Evolutionary conservation across 345 rosid species (phyloP).

Genomic region (Hibiscus mutabilis): DNA sequence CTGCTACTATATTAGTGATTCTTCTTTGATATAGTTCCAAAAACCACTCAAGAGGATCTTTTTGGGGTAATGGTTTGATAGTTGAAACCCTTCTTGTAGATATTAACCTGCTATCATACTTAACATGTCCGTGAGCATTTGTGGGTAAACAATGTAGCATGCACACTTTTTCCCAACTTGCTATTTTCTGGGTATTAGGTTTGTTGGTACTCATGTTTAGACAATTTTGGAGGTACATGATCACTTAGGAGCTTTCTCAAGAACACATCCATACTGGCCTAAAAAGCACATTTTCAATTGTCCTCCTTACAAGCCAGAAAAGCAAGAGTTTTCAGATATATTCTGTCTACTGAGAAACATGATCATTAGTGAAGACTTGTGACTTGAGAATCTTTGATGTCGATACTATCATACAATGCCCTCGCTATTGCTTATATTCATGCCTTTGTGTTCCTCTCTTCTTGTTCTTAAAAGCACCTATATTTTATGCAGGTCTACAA

Average conservation of each 20-base stretch:
- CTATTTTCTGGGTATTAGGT: not conserved
- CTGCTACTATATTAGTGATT: not conserved
- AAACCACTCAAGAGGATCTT: not conserved
- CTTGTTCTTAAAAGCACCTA: not conserved
- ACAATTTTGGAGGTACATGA: not conserved
- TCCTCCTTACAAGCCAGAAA: not conserved
- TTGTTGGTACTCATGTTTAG: constrained; percentile 3
- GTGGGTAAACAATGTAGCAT: not conserved
- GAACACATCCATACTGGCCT: not conserved
- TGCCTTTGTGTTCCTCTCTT: not conserved
- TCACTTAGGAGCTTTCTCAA: not conserved
- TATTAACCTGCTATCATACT: not conserved
- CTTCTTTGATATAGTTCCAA: not conserved
- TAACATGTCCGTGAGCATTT: not conserved
- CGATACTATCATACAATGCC: not conserved
- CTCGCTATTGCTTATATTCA: not conserved
- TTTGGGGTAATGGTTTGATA: not conserved
- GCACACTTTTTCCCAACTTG: not conserved
- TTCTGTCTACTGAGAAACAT: not conserved
- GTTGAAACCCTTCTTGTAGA: not conserved
- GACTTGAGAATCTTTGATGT: not conserved
- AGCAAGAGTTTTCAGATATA: not conserved
- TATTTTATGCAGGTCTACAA: constrained; percentile 63
- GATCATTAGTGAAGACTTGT: not conserved
- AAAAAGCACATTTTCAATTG: not conserved